Evolutionary conservation across 129 eudicot genomes (phyloP), one percentile per base, ranked within the genome.

Genomic region (Erigeron canadensis): DNA sequence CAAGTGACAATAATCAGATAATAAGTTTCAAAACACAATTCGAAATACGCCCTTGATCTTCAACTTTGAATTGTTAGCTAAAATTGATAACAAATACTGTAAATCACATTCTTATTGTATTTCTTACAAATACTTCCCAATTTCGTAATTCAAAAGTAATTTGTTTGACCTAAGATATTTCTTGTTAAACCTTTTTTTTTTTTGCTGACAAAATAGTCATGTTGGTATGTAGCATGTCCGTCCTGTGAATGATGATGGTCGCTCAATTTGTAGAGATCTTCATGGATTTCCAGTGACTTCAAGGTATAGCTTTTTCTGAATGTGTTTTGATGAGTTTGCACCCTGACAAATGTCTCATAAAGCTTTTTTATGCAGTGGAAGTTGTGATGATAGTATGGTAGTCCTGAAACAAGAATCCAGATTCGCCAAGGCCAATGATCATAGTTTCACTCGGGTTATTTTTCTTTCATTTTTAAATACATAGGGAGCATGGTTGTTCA

Each of bases 271-370:
- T 77, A 83, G 97, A 82, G 99, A 94, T 76, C 81, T 77, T 73
- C 97, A 94, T 78, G 99, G 99, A 19, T 90, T 90, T 65, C 85
- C 97, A 15, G 88, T 94, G 66, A 94, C 99, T 50, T 90, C 88
- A 88, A 90, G 99, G 99, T 87, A 77, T 28, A 37, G n/a, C 67
- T 15, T 78, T 72, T 70, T 74, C 38, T 22, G 37, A 23, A 65
- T 55, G 57, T 46, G 50, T 11, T 73, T 65, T 11, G 7, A 39
- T 17, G 21, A 21, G 17, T 34, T 65, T 67, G 68, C 59, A 21
- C 72, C 37, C 71, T 9, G 34, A 40, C 37, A 39, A 17, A 47
- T 21, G n/a, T 45, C 67, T 48, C 23, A 28, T 48, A 46, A 15
- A 57, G 4, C 40, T 78, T 63, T 61, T 82, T 63, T 58, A 62